Evolutionary conservation across 305 asterid species (phyloP), one percentile per base, ranked within the genome.

Genomic region (Fraxinus greggii): DNA sequence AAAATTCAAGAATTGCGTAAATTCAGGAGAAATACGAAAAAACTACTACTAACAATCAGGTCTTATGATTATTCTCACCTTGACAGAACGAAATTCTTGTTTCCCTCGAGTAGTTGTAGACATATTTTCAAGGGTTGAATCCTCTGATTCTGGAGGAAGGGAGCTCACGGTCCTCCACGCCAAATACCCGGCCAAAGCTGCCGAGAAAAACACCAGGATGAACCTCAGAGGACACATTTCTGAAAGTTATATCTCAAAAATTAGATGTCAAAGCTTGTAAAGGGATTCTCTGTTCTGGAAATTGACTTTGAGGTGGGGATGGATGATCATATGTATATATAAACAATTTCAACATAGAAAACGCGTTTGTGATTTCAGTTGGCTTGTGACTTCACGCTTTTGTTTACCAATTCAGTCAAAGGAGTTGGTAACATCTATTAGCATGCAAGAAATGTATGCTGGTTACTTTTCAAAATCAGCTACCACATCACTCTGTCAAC

Each of bases 221-320:
- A 92, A 84, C 59, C 96, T 85, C 75, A 90, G 23, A 59, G 95
- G 94, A 80, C 94, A 92, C 93, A 90, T 90, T 15, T 23, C 54
- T 65, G 19, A 45, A 45, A 45, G 19, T 45, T 3, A 6, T 3
- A 0, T 13, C 19, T 45, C 56, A 1, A 67, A 28, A 26, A 12
- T 26, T 65, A 9, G 73, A 65, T 3, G 33, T 28, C 33, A n/a
- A 26, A 67, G 74, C 35, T 67, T 67, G 29, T 19, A 9, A n/a
- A 19, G 21, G 69, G 69, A 59, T 21, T 21, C 69, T 59, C 23
- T 6, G 26, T 5, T 24, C 36, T 67, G n/a, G 24, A 67, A 67
- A 23, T 61, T 23, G 31, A 61, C 5, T 8, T 7, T 23, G 35
- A 65, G n/a, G 35, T 26, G 1, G 35, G 73, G 73, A 24, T 24